These are phyloP conservation scores for Curvularia verruculosa DNA, from an alignment of 2,329 filamentous ascomycete genomes.

Conservation along the genomic window DNA sequence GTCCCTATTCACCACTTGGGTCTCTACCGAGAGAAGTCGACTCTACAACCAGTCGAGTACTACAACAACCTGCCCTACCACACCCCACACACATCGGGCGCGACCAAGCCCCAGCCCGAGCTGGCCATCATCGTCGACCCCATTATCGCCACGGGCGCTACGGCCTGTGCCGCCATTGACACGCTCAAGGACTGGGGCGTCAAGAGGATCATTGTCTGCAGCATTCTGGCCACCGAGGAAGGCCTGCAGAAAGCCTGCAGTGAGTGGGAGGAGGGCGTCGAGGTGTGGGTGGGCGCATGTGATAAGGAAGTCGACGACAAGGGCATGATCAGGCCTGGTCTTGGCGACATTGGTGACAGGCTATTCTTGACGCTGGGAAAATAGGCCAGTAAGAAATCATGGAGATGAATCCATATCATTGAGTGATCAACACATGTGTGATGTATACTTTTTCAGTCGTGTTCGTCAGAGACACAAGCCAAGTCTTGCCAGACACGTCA, in stretches of 20 bases:
- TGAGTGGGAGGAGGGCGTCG: slow-evolving; percentile 77
- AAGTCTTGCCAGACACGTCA: neutral
- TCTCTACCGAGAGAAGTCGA: slow-evolving; percentile 87
- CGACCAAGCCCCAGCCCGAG: slow-evolving; percentile 50
- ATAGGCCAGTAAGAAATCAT: slow-evolving; percentile 14
- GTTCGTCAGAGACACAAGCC: neutral
- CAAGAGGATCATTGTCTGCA: slow-evolving; percentile 76
- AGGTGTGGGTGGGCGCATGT: slow-evolving; percentile 83
- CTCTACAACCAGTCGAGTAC: slow-evolving; percentile 90
- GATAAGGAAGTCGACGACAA: slow-evolving; percentile 75
- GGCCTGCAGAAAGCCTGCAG: slow-evolving; percentile 75
- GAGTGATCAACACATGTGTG: neutral
- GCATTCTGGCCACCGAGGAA: slow-evolving; percentile 72
- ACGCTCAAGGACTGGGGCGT: slow-evolving; percentile 91
- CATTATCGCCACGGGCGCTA: slow-evolving; percentile 91
- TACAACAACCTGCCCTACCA: slow-evolving; percentile 95
- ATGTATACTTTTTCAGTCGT: neutral
- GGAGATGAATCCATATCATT: neutral
- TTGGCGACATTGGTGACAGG: slow-evolving; percentile 90
- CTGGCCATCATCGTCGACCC: slow-evolving; percentile 89
- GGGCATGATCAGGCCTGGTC: slow-evolving; percentile 88
- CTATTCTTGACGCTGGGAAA: slow-evolving; percentile 90
- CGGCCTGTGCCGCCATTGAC: slow-evolving; percentile 86
- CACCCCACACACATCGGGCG: slow-evolving; percentile 52
- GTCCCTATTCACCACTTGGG: slow-evolving; percentile 92